Evolutionary conservation across 805 yeast species (phyloP).

Genomic region (Millerozyma miso): DNA sequence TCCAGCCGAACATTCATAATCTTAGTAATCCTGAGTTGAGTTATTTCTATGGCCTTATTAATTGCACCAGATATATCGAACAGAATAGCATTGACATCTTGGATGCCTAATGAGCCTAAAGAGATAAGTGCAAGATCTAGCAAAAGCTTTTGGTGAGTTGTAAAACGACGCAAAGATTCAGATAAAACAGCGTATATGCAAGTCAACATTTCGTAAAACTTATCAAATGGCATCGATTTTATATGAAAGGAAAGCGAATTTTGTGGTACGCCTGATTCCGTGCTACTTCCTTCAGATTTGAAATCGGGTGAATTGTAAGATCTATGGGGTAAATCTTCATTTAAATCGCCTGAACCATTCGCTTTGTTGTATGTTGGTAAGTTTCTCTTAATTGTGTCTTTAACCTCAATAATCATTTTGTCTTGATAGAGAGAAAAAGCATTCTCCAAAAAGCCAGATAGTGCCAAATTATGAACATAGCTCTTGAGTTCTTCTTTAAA

Average conservation of each 20-base stretch:
- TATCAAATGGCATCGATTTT: slow-evolving; percentile 64
- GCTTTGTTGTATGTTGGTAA: slow-evolving; percentile 44
- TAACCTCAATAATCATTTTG: slow-evolving; percentile 63
- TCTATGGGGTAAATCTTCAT: slow-evolving; percentile 25
- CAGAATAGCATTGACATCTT: slow-evolving; percentile 43
- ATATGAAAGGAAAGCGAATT: slow-evolving; percentile 38
- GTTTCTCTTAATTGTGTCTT: slow-evolving; percentile 60
- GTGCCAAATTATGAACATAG: slow-evolving; percentile 52
- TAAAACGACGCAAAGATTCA: slow-evolving; percentile 69
- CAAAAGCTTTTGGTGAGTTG: slow-evolving; percentile 73
- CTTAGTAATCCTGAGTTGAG: slow-evolving; percentile 75
- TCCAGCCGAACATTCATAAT: slow-evolving; percentile 75
- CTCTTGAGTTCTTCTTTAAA: slow-evolving; percentile 43
- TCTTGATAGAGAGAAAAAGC: slow-evolving; percentile 69
- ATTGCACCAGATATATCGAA: slow-evolving; percentile 67
- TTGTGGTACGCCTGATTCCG: slow-evolving; percentile 4
- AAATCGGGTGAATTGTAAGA: slow-evolving; percentile 24
- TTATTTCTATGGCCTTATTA: slow-evolving; percentile 60
- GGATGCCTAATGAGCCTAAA: slow-evolving; percentile 19
- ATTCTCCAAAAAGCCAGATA: slow-evolving; percentile 55
- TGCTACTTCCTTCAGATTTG: neutral
- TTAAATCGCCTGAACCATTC: slow-evolving; percentile 17
- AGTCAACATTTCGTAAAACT: slow-evolving; percentile 68
- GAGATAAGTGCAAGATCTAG: slow-evolving; percentile 58
- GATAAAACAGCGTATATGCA: slow-evolving; percentile 59